phyloP scores from a whole-genome alignment of 306 rosid species.

The Heteromeles arbutifolia region DNA sequence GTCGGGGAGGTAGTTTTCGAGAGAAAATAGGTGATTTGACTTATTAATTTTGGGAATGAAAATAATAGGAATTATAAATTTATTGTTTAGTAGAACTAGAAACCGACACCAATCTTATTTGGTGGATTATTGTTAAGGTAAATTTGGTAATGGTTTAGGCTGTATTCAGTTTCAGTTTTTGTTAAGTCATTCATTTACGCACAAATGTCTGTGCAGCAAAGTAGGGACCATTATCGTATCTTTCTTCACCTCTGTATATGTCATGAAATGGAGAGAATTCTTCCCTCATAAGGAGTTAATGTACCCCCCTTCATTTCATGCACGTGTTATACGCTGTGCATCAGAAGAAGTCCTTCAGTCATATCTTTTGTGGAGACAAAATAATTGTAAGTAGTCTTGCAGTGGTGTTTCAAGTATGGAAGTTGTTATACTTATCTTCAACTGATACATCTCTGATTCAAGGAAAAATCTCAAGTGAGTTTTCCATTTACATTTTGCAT shows the following conservation, averaged over 20 bases:
- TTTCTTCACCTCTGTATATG: constrained; percentile 57
- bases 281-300: constrained; percentile 47
- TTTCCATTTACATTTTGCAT: neutral
- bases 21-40: too few species aligned
- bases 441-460: neutral
- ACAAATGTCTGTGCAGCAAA: constrained; percentile 42
- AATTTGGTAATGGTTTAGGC: neutral
- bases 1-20: too few species aligned
- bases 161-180: neutral
- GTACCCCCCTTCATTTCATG: constrained; percentile 54
- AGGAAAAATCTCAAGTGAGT: neutral
- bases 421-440: neutral
- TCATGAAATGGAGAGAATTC: constrained; percentile 55
- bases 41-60: too few species aligned
- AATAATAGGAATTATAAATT: too few species aligned
- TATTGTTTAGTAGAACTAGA: too few species aligned
- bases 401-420: neutral
- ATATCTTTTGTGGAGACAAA: constrained; percentile 80
- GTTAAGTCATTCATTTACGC: neutral
- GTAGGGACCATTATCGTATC: constrained; percentile 59
- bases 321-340: constrained; percentile 54
- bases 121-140: neutral
- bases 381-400: constrained; percentile 37
- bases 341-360: constrained; percentile 63
- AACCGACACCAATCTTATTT: too few species aligned